Percentiles rank a stretch among this genome's conserved stretches.
Conservation (phyloP, 495 filamentous ascomycete species). For the Jackrogersella minutella region DNA sequence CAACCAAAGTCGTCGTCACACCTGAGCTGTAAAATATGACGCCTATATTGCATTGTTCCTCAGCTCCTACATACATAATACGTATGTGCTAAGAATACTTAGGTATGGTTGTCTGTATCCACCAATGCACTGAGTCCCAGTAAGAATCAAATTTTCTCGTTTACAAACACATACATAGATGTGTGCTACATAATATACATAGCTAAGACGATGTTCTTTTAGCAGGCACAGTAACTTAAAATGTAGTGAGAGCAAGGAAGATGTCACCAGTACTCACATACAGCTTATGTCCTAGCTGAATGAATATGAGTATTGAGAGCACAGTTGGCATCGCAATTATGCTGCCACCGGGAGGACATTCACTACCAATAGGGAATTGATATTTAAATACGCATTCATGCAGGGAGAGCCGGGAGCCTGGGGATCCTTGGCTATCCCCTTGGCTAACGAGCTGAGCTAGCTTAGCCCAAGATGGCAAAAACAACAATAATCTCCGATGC, state of each 20-base stretch:
- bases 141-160: constrained; percentile 6
- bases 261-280: neutral
- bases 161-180: neutral
- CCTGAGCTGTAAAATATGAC: constrained; percentile 17
- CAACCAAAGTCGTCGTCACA: constrained; percentile 13
- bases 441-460: constrained; percentile 8
- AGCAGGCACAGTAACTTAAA: neutral
- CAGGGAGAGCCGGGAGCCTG: constrained; percentile 15
- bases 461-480: constrained; percentile 24
- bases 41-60: constrained; percentile 3
- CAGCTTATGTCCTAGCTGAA: neutral
- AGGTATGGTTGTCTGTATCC: neutral
- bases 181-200: neutral
- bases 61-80: constrained; percentile 8
- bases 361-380: neutral
- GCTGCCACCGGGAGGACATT: neutral
- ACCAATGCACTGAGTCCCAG: constrained; percentile 14
- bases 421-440: constrained; percentile 7
- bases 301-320: neutral
- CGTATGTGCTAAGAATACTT: constrained; percentile 12
- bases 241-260: neutral
- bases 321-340: neutral
- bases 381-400: constrained; percentile 4
- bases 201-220: neutral
- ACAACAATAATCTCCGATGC: constrained; percentile 31